phyloP scores from a whole-genome alignment of 805 yeast species.

The Teunomyces tritomae region DNA sequence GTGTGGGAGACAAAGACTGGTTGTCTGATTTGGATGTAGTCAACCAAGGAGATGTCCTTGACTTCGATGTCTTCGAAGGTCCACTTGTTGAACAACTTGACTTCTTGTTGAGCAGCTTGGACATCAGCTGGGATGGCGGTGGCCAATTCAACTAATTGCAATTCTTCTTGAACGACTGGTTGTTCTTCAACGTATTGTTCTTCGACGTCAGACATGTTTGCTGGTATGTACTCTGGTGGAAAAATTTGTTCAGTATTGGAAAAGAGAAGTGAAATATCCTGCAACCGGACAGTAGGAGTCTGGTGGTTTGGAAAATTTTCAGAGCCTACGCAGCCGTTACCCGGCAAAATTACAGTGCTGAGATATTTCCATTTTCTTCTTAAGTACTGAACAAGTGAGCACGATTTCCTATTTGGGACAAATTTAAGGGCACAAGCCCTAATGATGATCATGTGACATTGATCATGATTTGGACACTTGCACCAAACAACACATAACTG shows the following conservation, averaged over 20 bases:
- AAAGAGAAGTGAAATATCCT: slow-evolving; percentile 5
- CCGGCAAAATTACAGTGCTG: slow-evolving; percentile 15
- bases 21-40: slow-evolving; percentile 96
- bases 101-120: slow-evolving; percentile 92
- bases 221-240: slow-evolving; percentile 5
- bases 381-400: slow-evolving; percentile 15
- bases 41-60: slow-evolving; percentile 96
- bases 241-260: slow-evolving; percentile 3
- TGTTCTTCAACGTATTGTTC: slow-evolving; percentile 51
- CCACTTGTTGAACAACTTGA: slow-evolving; percentile 99
- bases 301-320: slow-evolving; percentile 12
- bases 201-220: slow-evolving; percentile 84
- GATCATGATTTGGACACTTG: background rate
- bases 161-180: slow-evolving; percentile 84
- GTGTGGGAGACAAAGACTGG: slow-evolving; percentile 99
- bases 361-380: slow-evolving; percentile 8
- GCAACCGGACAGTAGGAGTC: background rate
- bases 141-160: slow-evolving; percentile 81
- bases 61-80: slow-evolving; percentile 96
- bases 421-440: slow-evolving; percentile 14
- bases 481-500: background rate
- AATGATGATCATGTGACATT: slow-evolving; percentile 10
- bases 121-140: slow-evolving; percentile 96
- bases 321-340: slow-evolving; percentile 11
- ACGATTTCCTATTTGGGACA: slow-evolving; percentile 11